Evolutionary conservation across 176 grass and related monocot species (phyloP).

Genomic region (Hyparrhenia diplandra): DNA sequence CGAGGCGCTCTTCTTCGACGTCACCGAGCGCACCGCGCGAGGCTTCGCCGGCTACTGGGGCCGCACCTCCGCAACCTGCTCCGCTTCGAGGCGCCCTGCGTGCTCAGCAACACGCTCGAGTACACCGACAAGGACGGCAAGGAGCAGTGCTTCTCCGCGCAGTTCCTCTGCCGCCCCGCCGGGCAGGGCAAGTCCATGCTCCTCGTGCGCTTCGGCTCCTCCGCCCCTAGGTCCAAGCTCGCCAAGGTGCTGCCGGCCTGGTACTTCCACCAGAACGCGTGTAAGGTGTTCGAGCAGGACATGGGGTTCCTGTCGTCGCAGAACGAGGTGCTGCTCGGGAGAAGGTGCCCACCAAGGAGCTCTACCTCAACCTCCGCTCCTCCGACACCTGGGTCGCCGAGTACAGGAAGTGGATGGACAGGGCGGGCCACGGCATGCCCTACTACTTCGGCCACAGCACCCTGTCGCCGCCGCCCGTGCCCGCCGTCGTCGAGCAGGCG

Average conservation of each 20-base stretch:
- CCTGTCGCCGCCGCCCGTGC: slow-evolving; percentile 42
- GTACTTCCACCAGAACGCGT: slow-evolving; percentile 81
- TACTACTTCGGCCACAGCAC: slow-evolving; percentile 93
- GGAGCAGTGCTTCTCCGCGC: slow-evolving; percentile 63
- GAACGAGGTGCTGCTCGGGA: slow-evolving; percentile 92
- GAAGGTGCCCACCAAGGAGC: slow-evolving; percentile 69
- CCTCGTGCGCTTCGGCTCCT: slow-evolving; percentile 60
- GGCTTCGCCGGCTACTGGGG: slow-evolving; percentile 85
- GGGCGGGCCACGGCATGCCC: slow-evolving; percentile 78
- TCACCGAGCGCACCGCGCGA: slow-evolving; percentile 52
- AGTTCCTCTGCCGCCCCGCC: slow-evolving; percentile 74
- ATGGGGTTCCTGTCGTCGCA: slow-evolving; percentile 98
- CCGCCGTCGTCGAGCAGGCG: slow-evolving; percentile 76
- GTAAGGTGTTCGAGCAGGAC: slow-evolving; percentile 97
- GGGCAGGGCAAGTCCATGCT: slow-evolving; percentile 90
- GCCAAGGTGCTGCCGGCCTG: slow-evolving; percentile 44
- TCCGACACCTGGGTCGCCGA: slow-evolving; percentile 87
- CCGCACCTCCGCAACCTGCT: slow-evolving; percentile 53
- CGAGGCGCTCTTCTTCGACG: slow-evolving; percentile 71
- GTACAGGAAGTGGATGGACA: slow-evolving; percentile 97
- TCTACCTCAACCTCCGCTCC: slow-evolving; percentile 84
- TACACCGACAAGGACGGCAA: slow-evolving; percentile 54
- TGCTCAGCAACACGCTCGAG: slow-evolving; percentile 67
- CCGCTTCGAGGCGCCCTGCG: slow-evolving; percentile 75
- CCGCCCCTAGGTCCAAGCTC: slow-evolving; percentile 25